Evolutionary conservation across 352 stramenopile species (phyloP).

Genomic region (Pythium insidiosum): DNA sequence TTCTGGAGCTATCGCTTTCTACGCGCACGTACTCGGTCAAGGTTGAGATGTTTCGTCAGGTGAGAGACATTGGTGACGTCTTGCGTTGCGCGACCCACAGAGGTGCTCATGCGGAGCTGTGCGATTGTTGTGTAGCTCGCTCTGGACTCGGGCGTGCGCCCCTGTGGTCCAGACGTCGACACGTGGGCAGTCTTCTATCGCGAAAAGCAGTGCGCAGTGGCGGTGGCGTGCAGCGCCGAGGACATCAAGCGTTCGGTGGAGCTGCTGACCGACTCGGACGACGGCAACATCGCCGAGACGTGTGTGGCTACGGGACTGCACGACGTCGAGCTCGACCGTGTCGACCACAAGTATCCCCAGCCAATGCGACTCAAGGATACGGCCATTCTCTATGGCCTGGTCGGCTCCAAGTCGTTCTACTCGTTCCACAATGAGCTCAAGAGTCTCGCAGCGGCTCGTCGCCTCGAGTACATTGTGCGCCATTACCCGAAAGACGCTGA

Average conservation of each 20-base stretch:
- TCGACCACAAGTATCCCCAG: slow-evolving; percentile 72
- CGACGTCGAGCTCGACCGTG: slow-evolving; percentile 41
- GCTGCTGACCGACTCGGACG: slow-evolving; percentile 11
- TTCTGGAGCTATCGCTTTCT: slow-evolving; percentile 67
- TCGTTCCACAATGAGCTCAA: slow-evolving; percentile 59
- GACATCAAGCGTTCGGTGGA: slow-evolving; percentile 21
- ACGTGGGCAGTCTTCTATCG: slow-evolving; percentile 75
- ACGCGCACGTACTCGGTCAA: slow-evolving; percentile 76
- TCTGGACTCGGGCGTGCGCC: slow-evolving; percentile 56
- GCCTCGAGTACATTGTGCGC: slow-evolving; percentile 78
- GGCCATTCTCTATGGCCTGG: slow-evolving; percentile 77
- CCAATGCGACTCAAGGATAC: slow-evolving; percentile 24
- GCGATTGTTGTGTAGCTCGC: slow-evolving; percentile 36
- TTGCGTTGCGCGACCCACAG: no score
- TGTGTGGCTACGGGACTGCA: slow-evolving; percentile 61
- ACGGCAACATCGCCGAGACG: slow-evolving; percentile 14
- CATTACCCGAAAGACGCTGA: slow-evolving; percentile 62
- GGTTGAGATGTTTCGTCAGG: slow-evolving; percentile 79
- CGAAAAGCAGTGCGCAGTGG: slow-evolving; percentile 45
- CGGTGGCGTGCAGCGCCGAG: slow-evolving; percentile 51
- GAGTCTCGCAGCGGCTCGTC: slow-evolving; percentile 38
- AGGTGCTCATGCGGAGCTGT: no score
- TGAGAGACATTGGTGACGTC: no score
- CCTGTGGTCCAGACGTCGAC: slow-evolving; percentile 36
- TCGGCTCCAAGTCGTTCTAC: slow-evolving; percentile 63